phyloP scores from a whole-genome alignment of 176 grass and related monocot genomes.

The Oropetium thomaeum region DNA sequence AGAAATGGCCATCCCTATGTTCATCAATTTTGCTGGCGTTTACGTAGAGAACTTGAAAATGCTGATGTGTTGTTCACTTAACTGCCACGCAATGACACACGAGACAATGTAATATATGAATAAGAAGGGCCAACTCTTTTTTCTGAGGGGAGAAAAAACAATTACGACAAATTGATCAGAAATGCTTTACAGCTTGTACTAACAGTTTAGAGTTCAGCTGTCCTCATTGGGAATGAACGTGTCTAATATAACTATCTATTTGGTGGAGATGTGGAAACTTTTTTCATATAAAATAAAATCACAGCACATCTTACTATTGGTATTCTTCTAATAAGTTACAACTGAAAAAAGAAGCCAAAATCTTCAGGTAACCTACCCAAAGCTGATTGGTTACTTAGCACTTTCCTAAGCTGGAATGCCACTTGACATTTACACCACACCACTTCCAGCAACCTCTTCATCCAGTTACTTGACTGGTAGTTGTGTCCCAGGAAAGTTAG shows the following conservation, averaged over 20 bases:
- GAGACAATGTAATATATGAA: neutral
- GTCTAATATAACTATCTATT: neutral
- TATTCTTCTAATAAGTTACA: neutral
- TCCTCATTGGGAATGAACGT: neutral
- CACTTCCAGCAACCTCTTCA: constrained; percentile 23
- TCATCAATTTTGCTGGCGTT: neutral
- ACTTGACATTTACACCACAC: neutral
- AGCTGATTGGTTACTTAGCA: neutral
- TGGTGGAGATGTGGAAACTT: neutral
- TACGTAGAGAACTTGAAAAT: neutral
- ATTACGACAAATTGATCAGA: neutral
- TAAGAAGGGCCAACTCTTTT: neutral
- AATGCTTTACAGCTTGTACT: neutral
- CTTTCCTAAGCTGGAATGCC: neutral
- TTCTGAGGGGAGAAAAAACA: neutral
- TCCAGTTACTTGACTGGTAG: constrained; percentile 32
- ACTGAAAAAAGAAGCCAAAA: neutral
- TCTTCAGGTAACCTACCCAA: neutral
- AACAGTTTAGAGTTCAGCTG: neutral
- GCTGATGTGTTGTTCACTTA: neutral
- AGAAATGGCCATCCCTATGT: neutral
- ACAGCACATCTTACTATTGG: neutral
- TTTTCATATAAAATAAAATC: neutral
- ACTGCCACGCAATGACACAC: neutral
- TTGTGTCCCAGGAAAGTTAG: constrained; percentile 26